These are phyloP conservation scores for Penicillium hordei DNA, from an alignment of 2,329 filamentous ascomycete genomes.

Conservation along the genomic window DNA sequence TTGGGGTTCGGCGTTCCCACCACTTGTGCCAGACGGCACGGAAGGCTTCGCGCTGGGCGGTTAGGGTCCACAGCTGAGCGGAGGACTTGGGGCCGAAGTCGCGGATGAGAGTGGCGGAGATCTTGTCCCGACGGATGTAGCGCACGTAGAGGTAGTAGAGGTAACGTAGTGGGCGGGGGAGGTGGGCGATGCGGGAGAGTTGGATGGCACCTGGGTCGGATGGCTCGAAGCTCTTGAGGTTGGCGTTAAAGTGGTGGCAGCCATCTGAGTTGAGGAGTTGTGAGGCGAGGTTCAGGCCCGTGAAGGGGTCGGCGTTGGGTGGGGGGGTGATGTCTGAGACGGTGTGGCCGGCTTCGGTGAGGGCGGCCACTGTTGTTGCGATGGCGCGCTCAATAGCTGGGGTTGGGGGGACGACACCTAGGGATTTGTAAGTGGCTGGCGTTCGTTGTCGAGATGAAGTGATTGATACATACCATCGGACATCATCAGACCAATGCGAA, in stretches of 20 bases:
- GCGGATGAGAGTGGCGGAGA: conserved; percentile 76
- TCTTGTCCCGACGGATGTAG: conserved; percentile 70
- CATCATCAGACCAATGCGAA: conserved; percentile 74
- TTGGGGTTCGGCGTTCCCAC: conserved; percentile 71
- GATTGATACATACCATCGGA: conserved; percentile 58
- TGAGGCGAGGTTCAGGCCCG: conserved; percentile 72
- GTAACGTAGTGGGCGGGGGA: conserved; percentile 74
- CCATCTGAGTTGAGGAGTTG: conserved; percentile 84
- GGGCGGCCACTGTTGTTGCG: conserved; percentile 66
- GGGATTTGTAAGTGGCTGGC: background rate
- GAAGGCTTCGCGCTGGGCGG: conserved; percentile 73
- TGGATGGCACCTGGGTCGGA: conserved; percentile 75
- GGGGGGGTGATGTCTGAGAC: conserved; percentile 67
- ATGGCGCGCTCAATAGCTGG: conserved; percentile 80
- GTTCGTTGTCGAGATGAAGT: background rate
- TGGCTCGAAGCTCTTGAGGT: conserved; percentile 74
- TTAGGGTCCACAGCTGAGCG: conserved; percentile 79
- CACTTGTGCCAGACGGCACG: conserved; percentile 78
- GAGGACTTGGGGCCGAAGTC: conserved; percentile 73
- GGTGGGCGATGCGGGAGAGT: conserved; percentile 69
- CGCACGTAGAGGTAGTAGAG: conserved; percentile 89
- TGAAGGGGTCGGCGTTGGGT: conserved; percentile 71
- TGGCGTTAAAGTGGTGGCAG: conserved; percentile 73
- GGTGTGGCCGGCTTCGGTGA: conserved; percentile 72
- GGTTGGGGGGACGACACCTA: conserved; percentile 75